phyloP scores from a whole-genome alignment of 257 asterid genomes.

The Euphrasia confusa region DNA sequence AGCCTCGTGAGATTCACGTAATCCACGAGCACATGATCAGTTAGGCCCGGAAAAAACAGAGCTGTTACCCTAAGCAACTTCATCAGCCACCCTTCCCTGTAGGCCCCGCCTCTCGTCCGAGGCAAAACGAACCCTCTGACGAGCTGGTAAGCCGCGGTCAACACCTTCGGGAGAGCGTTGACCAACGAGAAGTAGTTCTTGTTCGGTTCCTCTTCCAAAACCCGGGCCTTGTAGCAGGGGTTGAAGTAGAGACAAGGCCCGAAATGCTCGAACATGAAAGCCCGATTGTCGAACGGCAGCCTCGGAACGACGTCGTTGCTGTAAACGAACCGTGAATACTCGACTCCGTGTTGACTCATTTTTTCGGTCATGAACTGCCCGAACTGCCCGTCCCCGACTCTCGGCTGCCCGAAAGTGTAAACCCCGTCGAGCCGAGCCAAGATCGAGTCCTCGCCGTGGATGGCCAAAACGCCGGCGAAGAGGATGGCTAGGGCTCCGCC shows the following conservation, averaged over 20 bases:
- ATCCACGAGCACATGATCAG: slow-evolving; percentile 46
- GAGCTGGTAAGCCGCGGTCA: slow-evolving; percentile 47
- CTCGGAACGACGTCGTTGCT: slow-evolving; percentile 65
- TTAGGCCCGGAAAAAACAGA: slow-evolving; percentile 47
- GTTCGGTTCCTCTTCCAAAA: slow-evolving; percentile 65
- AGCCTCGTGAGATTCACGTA: slow-evolving; percentile 55
- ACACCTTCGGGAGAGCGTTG: slow-evolving; percentile 37
- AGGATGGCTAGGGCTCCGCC: slow-evolving; percentile 71
- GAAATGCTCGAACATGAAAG: slow-evolving; percentile 61
- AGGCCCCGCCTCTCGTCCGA: slow-evolving; percentile 39
- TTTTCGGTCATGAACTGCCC: slow-evolving; percentile 58
- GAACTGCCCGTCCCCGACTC: slow-evolving; percentile 62
- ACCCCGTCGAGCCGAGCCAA: slow-evolving; percentile 58
- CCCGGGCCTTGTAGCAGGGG: slow-evolving; percentile 53
- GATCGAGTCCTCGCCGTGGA: slow-evolving; percentile 52
- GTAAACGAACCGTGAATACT: slow-evolving; percentile 54
- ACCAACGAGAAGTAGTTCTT: slow-evolving; percentile 64
- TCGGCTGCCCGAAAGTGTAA: slow-evolving; percentile 79
- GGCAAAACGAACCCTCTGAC: slow-evolving; percentile 52
- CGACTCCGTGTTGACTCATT: slow-evolving; percentile 29
- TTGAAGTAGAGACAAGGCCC: slow-evolving; percentile 63
- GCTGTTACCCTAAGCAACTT: slow-evolving; percentile 40
- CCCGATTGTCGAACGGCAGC: slow-evolving; percentile 64
- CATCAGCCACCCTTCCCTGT: slow-evolving; percentile 43
- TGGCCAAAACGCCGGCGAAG: slow-evolving; percentile 33